Conservation (phyloP, 169 alveolate genomes). For the Perkinsus olseni region DNA sequence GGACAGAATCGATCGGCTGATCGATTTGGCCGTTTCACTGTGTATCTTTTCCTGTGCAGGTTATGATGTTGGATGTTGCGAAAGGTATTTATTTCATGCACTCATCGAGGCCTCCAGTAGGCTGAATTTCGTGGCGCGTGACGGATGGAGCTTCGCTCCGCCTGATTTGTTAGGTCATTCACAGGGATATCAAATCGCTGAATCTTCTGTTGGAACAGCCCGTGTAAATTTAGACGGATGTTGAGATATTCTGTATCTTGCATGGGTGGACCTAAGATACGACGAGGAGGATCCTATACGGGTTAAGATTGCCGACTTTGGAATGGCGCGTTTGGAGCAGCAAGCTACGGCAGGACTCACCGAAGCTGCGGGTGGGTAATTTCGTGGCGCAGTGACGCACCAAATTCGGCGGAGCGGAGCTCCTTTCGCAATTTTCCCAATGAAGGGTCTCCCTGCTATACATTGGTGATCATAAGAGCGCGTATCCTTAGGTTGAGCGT, state of each 20-base stretch:
- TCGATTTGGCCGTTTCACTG: constrained; percentile 53
- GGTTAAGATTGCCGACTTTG: background rate
- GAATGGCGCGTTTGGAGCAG: background rate
- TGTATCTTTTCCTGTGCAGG: too few species aligned
- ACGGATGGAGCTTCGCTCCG: too few species aligned
- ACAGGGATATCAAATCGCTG: constrained; percentile 69
- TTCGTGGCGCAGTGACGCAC: too few species aligned
- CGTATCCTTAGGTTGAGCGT: background rate
- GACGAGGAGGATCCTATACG: background rate
- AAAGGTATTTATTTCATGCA: constrained; percentile 71
- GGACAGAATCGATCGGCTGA: constrained; percentile 19
- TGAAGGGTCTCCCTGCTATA: too few species aligned
- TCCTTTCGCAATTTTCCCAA: too few species aligned
- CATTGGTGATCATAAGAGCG: too few species aligned
- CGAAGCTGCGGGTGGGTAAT: background rate
- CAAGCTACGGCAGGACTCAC: background rate
- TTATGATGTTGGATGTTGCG: constrained; percentile 64
- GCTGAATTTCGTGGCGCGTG: background rate
- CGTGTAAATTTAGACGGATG: background rate
- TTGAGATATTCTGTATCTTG: background rate
- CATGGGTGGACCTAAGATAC: background rate
- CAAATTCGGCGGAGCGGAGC: too few species aligned
- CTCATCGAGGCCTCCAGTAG: constrained; percentile 49
- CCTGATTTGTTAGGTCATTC: constrained; percentile 38
- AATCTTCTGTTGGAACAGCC: constrained; percentile 47